Evolutionary conservation across 2,329 filamentous ascomycete species (phyloP).

Genomic region (Annulohypoxylon truncatum): DNA sequence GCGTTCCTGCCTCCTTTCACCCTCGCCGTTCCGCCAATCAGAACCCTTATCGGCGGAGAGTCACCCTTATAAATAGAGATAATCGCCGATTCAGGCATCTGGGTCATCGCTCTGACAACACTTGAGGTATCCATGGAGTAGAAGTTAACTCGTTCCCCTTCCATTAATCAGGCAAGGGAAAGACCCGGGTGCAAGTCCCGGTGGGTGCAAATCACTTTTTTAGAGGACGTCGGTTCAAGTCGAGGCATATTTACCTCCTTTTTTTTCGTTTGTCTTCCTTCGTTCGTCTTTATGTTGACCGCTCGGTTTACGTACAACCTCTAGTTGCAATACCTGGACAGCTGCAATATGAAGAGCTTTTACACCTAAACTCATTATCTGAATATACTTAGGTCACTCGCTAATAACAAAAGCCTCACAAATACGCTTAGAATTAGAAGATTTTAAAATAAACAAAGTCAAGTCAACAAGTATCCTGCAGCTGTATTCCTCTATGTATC

Average conservation of each 20-base stretch:
- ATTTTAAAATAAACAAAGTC: not conserved
- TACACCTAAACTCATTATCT: not conserved
- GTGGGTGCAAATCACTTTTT: not conserved
- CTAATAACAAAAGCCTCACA: not conserved
- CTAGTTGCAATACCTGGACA: too few species aligned
- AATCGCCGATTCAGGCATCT: not conserved
- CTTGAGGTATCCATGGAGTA: not conserved
- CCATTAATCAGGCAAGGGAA: not conserved
- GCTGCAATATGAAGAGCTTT: too few species aligned
- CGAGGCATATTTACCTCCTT: not conserved
- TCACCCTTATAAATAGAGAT: not conserved
- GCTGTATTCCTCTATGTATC: not conserved
- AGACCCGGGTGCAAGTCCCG: not conserved
- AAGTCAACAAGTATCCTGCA: not conserved
- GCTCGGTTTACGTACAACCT: not conserved
- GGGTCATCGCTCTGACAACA: not conserved
- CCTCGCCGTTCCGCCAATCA: not conserved
- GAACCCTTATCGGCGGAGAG: not conserved
- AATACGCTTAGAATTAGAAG: not conserved
- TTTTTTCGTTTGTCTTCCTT: not conserved
- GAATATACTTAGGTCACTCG: not conserved
- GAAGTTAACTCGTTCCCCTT: not conserved
- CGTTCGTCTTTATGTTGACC: not conserved
- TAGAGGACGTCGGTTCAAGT: not conserved
- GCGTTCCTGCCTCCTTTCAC: not conserved